phyloP scores from a whole-genome alignment of 192 early-diverging fungal genomes.

The Entrophospora sp. region DNA sequence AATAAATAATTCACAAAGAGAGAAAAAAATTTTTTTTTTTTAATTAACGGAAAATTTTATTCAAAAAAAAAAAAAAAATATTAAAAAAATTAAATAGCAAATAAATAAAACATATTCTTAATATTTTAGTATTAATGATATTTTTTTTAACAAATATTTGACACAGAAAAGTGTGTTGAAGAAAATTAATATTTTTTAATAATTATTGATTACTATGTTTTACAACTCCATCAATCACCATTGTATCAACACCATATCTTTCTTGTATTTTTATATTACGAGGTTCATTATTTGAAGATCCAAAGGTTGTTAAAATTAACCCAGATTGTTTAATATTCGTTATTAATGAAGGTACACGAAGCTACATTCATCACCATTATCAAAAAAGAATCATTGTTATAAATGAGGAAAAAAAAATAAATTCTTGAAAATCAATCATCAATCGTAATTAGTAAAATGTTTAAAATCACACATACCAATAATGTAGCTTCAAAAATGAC shows the following conservation, averaged over 20 bases:
- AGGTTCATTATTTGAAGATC: slow-evolving; percentile 59
- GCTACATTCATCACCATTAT: slow-evolving; percentile 36
- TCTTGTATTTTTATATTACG: slow-evolving; percentile 65
- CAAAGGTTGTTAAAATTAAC: slow-evolving; percentile 86
- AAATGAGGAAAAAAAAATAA: background rate
- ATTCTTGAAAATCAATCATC: background rate
- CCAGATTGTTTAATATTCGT: slow-evolving; percentile 89
- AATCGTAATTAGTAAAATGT: background rate
- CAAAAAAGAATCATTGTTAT: background rate
- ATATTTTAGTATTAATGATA: too few relatives aligned
- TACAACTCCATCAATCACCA: slow-evolving; percentile 64
- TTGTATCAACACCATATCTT: slow-evolving; percentile 82
- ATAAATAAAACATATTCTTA: too few relatives aligned
- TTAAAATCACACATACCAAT: slow-evolving; percentile 48
- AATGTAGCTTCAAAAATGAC: slow-evolving; percentile 85
- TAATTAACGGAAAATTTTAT: too few relatives aligned
- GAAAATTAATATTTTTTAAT: too few relatives aligned
- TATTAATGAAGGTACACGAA: slow-evolving; percentile 85
- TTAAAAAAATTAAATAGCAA: too few relatives aligned
- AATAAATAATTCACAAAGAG: too few relatives aligned
- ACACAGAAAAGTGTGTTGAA: too few relatives aligned
- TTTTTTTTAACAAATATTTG: too few relatives aligned
- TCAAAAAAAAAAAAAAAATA: too few relatives aligned
- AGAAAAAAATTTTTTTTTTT: too few relatives aligned
- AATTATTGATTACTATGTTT: slow-evolving; percentile 25